Evolutionary conservation across 805 yeast species (phyloP), one percentile per base, ranked within the genome.

Genomic region (Pichia ethanolica): DNA sequence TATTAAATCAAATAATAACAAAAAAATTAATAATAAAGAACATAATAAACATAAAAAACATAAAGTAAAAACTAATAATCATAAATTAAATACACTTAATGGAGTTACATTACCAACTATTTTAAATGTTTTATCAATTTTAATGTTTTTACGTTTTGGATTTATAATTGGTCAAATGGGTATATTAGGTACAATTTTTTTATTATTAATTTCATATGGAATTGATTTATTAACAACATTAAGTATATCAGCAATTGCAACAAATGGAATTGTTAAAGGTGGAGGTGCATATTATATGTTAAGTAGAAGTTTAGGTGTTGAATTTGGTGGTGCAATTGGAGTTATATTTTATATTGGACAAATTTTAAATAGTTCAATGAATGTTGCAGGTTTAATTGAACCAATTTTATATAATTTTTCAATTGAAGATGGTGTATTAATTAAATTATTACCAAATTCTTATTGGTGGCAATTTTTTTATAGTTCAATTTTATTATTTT

Each of bases 221-320:
- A 89, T 93, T 54, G 85, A 91, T 62, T 71, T 89, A 6, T 71
- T 93, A 49, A 93, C 99, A 0, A 88, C 96, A 0, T 67, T 93
- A 56, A 87, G 96, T 25, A 82, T 93, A 51, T 86, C 96, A 48
- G 99, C 99, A 1, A 93, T 93, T 53, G 89, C 97, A 2, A 93
- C 99, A 2, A 93, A 93, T 62, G 99, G 99, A 26, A 89, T 95
- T 0, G 98, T 93, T 3, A 79, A 89, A 57, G 98, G 98, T 12
- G 99, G 99, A 13, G 99, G 99, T 44, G 97, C 98, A 0, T 93
- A 93, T 64, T 93, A 89, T 60, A 93, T 93, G 97, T 89, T 93
- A 52, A 86, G 96, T 35, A 75, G 99, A 56, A 84, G 96, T 35
- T 70, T 93, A 53, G 99, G 99, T 0, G 97, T 97, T 4, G 99